phyloP scores from a whole-genome alignment of 2,329 filamentous ascomycete species.

The Diaporthe citri region DNA sequence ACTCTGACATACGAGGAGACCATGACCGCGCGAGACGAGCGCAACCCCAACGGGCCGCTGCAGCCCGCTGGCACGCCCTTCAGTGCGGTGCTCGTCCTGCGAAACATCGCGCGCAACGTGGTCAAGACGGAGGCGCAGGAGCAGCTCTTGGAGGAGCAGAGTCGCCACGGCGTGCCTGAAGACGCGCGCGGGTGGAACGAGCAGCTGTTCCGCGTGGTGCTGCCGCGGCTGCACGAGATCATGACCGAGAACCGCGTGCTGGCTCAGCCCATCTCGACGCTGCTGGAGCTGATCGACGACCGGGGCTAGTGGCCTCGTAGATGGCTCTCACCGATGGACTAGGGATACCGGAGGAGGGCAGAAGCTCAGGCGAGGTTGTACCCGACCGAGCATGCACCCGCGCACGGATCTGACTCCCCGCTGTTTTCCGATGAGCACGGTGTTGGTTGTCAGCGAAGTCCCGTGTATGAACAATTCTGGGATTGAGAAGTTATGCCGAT shows the following conservation, averaged over 20 bases:
- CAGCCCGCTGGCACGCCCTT: conserved; percentile 84
- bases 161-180: conserved; percentile 60
- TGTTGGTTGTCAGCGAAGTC: not conserved
- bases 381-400: not conserved
- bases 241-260: conserved; percentile 76
- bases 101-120: conserved; percentile 80
- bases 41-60: conserved; percentile 67
- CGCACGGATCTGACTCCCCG: not conserved
- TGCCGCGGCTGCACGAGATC: conserved; percentile 75
- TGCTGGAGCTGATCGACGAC: conserved; percentile 51
- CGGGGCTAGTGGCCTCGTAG: conserved; percentile 2
- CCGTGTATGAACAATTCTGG: not conserved
- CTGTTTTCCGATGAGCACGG: too few relatives aligned
- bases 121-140: conserved; percentile 72
- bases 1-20: conserved; percentile 69
- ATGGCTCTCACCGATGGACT: not conserved
- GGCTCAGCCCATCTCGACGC: conserved; percentile 52
- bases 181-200: conserved; percentile 71
- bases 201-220: conserved; percentile 74
- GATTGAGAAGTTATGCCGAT: not conserved
- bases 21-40: conserved; percentile 66
- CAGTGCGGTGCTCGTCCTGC: conserved; percentile 80
- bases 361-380: too few relatives aligned
- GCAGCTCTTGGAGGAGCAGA: conserved; percentile 62
- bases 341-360: not conserved